Base-by-base conservation (phyloP, 2,329 filamentous ascomycete genomes). In the Phialocephala subalpina region DNA sequence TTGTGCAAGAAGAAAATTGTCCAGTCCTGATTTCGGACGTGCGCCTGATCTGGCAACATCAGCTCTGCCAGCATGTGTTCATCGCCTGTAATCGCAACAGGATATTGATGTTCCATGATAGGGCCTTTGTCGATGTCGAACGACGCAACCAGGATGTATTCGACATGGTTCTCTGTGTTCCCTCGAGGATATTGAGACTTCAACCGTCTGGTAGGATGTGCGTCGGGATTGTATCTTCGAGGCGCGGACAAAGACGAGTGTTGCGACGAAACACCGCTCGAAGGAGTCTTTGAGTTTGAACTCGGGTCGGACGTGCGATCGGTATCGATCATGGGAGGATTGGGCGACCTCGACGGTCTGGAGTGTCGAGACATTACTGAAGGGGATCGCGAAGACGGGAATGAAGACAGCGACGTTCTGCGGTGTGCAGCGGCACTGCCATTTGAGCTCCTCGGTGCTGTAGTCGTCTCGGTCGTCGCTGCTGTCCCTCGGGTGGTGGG, bases 1-100 rank as follows among this genome's bases (percentile, higher is more conserved):
- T 98, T 98, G 81, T 99, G 96, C 64, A 99, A 79, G 77, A 99
- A 99, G 82, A 99, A 99, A 63, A 98, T 97, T 49, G 96, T 99
- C 96, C 96, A 99, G 78, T 99, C 96, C 80, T 98, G 94, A 75
- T 92, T 95, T 45, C 96, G 88, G 67, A 96, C 89, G 80, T 99
- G 96, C 25, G 95, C 94, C 80, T 98, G 95, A 79, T 99, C 96
- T 0, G 96, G 96, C 77, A 99, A 82, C 96, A 99, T 99, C 75
- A 99, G 87, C 82, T 99, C 96, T 7, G 96, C 96, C 76, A 99
- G 81, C 94, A 98, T 98, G 75, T 97, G 92, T 81, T 99, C 96
- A 77, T 99, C 95, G 36, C 96, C 95, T 59, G 94, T 97, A 69
- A 99, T 98, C 59, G 95, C 90, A 49, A 93, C 90, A 0, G 96